Percentiles rank a stretch among this genome's conserved stretches.
phyloP scores from a whole-genome alignment of 306 rosid genomes.

The Psophocarpus tetragonolobus region DNA sequence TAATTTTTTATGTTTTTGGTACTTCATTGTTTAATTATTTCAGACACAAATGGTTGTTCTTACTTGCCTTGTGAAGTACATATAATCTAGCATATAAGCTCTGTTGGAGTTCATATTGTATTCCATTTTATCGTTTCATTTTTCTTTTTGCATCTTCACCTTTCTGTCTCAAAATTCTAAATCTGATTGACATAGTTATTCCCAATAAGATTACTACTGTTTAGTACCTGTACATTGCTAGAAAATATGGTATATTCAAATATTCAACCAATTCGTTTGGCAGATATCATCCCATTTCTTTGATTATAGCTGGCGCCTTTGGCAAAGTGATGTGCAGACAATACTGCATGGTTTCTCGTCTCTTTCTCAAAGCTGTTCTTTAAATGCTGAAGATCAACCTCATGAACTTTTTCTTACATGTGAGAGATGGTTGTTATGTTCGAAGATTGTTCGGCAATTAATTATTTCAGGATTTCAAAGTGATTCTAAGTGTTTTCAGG shows the following conservation, averaged over 20 bases:
- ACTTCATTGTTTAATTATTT: not conserved
- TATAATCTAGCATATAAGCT: constrained; percentile 18
- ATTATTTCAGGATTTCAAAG: constrained; percentile 88
- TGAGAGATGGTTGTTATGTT: constrained; percentile 93
- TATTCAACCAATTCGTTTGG: constrained; percentile 41
- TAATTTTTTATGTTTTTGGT: not conserved
- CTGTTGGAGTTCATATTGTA: constrained; percentile 16
- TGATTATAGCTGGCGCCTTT: constrained; percentile 92
- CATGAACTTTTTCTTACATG: constrained; percentile 79
- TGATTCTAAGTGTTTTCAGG: constrained; percentile 90
- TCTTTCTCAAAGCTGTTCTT: constrained; percentile 62
- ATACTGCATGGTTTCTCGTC: constrained; percentile 79
- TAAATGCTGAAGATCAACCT: constrained; percentile 65
- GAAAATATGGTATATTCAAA: constrained; percentile 18
- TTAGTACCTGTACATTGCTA: constrained; percentile 10
- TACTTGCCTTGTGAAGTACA: not conserved
- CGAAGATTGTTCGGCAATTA: constrained; percentile 84
- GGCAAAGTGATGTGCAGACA: constrained; percentile 90
- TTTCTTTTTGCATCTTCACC: not conserved
- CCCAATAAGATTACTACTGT: constrained; percentile 19
- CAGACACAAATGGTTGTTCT: not conserved
- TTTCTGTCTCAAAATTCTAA: constrained; percentile 5
- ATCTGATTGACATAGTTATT: constrained; percentile 17
- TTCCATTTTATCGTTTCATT: not conserved
- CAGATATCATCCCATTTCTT: constrained; percentile 94